phyloP scores from a whole-genome alignment of 2,329 filamentous ascomycete genomes.

The Fusarium oligoseptatum region DNA sequence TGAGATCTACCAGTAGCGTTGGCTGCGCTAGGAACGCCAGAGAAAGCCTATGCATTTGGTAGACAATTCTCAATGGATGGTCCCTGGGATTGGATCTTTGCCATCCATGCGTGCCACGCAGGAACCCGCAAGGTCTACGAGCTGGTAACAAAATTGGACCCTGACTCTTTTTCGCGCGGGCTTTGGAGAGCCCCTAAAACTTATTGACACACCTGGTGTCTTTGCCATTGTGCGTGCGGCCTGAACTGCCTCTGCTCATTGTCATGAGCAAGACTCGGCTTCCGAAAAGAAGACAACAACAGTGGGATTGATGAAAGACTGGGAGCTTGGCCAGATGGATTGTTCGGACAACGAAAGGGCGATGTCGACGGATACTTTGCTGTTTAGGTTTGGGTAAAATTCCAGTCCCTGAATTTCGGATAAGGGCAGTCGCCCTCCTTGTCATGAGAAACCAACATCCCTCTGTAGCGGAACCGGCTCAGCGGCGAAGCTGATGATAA shows the following conservation, averaged over 20 bases:
- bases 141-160: background rate
- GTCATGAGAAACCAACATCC: background rate
- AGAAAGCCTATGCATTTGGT: background rate
- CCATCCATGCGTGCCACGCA: conserved; percentile 9
- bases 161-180: background rate
- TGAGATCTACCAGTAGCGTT: background rate
- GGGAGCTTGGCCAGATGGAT: background rate
- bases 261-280: background rate
- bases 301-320: background rate
- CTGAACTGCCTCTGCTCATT: background rate
- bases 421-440: background rate
- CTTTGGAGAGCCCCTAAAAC: background rate
- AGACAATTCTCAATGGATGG: conserved; percentile 5
- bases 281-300: background rate
- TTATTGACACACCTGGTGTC: background rate
- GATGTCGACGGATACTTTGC: background rate
- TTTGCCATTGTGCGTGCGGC: background rate
- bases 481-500: background rate
- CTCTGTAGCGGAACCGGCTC: too few species aligned
- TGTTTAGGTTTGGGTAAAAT: conserved; percentile 24
- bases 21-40: conserved; percentile 13
- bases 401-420: conserved; percentile 22
- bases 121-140: background rate
- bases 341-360: background rate
- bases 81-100: conserved; percentile 10